Conservation (phyloP, 805 yeast species). For the Lachancea fermentati region DNA sequence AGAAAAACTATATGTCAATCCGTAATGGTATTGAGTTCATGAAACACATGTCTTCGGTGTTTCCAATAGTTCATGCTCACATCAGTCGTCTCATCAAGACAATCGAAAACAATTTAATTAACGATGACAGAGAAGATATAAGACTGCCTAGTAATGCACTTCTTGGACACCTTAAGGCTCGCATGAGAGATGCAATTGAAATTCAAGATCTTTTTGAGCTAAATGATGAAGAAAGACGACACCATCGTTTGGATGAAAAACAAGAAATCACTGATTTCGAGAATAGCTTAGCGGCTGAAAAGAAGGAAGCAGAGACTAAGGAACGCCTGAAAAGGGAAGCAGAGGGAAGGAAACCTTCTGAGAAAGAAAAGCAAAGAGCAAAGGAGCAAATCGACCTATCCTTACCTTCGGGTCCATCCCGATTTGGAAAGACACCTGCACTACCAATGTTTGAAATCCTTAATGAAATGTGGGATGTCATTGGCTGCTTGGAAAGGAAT, state of each 20-base stretch:
- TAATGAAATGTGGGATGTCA: conserved; percentile 19
- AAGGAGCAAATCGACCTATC: conserved; percentile 4
- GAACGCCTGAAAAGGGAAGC: conserved; percentile 11
- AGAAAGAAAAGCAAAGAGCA: conserved; percentile 3
- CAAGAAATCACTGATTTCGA: conserved; percentile 21
- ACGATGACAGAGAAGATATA: conserved; percentile 73
- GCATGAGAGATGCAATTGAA: conserved; percentile 45
- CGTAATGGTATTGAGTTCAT: conserved; percentile 75
- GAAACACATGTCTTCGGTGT: conserved; percentile 56
- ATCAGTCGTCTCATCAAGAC: conserved; percentile 46
- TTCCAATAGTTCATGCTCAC: conserved; percentile 65
- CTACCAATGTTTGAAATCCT: conserved; percentile 18
- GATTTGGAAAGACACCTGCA: conserved; percentile 2
- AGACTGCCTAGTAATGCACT: conserved; percentile 71
- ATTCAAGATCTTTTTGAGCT: conserved; percentile 50
- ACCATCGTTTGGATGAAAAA: conserved; percentile 13
- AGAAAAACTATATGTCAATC: conserved; percentile 64
- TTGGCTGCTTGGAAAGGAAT: conserved; percentile 13
- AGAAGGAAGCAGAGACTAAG: conserved; percentile 7
- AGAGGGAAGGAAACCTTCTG: conserved; percentile 5
- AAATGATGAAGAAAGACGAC: conserved; percentile 17
- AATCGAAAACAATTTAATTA: conserved; percentile 42
- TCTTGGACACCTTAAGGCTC: conserved; percentile 56
- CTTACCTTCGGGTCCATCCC: conserved; percentile 6
- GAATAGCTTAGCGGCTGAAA: conserved; percentile 17